These are phyloP conservation scores for Colletotrichum sp. DNA, from an alignment of 2,329 filamentous ascomycete species.

Conservation along the genomic window DNA sequence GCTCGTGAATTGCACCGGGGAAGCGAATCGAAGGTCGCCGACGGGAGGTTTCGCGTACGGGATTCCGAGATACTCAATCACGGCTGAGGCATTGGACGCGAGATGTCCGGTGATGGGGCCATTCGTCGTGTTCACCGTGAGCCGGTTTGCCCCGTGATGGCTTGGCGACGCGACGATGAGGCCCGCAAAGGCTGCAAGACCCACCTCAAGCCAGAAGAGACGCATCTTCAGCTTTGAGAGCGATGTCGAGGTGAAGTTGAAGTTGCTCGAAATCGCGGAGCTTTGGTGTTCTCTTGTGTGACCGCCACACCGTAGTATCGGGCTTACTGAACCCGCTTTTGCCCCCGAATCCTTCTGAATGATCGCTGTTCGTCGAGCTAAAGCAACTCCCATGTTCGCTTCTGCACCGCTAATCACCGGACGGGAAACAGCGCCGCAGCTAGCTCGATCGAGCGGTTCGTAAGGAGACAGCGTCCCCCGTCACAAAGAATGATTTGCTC, in stretches of 20 bases:
- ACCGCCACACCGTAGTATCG: neutral
- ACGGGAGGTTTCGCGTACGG: conserved; percentile 32
- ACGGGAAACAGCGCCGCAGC: neutral
- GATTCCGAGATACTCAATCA: conserved; percentile 42
- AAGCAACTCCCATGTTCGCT: neutral
- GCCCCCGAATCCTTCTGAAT: neutral
- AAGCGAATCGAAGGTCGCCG: conserved; percentile 27
- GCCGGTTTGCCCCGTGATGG: neutral
- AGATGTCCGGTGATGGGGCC: conserved; percentile 38
- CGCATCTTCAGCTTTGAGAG: neutral
- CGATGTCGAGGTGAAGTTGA: neutral
- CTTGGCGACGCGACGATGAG: neutral
- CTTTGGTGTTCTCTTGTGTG: neutral
- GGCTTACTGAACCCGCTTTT: neutral
- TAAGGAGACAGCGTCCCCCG: neutral
- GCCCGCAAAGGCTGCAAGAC: neutral
- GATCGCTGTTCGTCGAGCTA: neutral
- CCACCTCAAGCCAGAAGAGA: neutral
- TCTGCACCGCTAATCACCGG: neutral
- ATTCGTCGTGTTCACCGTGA: conserved; percentile 32
- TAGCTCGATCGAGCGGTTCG: neutral
- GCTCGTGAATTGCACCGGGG: conserved; percentile 28
- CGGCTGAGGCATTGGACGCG: conserved; percentile 29
- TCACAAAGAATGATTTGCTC: rapidly evolving
- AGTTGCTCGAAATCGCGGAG: neutral